Evolutionary conservation across 768 basidiomycete genomes (phyloP), one percentile per base, ranked within the genome.

Genomic region (Amanita subjunquillea): DNA sequence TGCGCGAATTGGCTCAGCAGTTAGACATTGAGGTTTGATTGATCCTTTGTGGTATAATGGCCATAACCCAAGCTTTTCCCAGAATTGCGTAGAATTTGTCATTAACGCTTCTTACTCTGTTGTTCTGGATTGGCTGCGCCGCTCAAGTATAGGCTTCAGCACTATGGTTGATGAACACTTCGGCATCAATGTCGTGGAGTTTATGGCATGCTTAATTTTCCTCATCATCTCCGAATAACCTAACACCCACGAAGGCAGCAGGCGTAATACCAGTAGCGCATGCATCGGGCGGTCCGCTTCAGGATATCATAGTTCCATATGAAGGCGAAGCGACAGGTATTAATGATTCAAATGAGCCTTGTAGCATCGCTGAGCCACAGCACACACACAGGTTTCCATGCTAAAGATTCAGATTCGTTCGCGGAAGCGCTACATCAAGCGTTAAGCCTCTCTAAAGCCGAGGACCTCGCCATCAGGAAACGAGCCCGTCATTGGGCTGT

Each of bases 121-220:
- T 25, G 75, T 97, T 55, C 74, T 92, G 3, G 61, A 65, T 4
- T 83, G 85, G 76, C 72, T 99, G 2, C 80, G 85, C 6, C 69
- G 69, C 42, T 82, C 92, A 1, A 87, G 84, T 56, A 76, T 97
- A 13, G 94, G 95, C 0, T 63, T 98, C 23, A 94, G 90, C 62
- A 96, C 95, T 12, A 99, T 99, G 95, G 78, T 92, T 0, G 93
- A 98, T 62, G 95, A 99, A 66, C 95, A 99, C 64, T 99, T 98
- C 56, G 95, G 96, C 2, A 98, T 99, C 65, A 96, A 93, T 59
- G 77, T 99, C 36, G 95, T 99, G 6, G 95, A 99, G 65, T 95
- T 89, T 59, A 95, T 98, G 94, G 94, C 89, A 46, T 57, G 38
- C 22, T 78, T 65, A 4, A 15, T 8, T 45, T 49, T n/a, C 15